Percentiles rank a stretch among this genome's conserved stretches.
Evolutionary conservation across 2,329 filamentous ascomycete species (phyloP).

Genomic region (Hymenoscyphus occultus): DNA sequence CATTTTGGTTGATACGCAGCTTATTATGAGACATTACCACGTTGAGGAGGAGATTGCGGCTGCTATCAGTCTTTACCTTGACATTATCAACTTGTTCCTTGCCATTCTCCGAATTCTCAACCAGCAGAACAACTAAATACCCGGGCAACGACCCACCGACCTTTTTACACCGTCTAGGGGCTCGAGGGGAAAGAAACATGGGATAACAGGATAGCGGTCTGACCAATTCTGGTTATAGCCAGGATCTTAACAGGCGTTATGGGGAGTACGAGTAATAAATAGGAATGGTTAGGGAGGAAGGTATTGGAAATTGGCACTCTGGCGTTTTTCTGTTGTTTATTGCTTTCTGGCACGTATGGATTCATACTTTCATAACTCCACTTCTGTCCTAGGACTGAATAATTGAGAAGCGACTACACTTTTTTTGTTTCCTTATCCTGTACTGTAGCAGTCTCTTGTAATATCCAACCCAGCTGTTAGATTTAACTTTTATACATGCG

Average conservation of each 20-base stretch:
- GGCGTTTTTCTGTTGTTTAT: not conserved
- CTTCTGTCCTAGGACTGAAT: not conserved
- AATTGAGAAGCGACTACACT: not conserved
- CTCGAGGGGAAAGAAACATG: not conserved
- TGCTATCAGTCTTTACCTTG: conserved; percentile 89
- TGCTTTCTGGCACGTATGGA: not conserved
- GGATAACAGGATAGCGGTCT: not conserved
- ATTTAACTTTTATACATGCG: not conserved
- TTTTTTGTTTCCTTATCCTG: not conserved
- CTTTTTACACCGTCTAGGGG: not conserved
- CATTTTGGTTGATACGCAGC: conserved; percentile 93
- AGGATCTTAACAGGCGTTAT: not conserved
- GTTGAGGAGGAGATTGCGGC: conserved; percentile 98
- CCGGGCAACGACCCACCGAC: not conserved
- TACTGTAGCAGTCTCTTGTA: not conserved
- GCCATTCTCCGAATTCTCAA: conserved; percentile 94
- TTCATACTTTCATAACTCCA: not conserved
- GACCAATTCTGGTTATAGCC: not conserved
- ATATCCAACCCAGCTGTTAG: not conserved
- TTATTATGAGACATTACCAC: conserved; percentile 93
- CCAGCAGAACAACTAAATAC: conserved; percentile 81
- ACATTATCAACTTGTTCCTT: conserved; percentile 96
- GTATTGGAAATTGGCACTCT: not conserved
- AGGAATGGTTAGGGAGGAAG: not conserved
- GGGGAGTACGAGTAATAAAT: not conserved